These are phyloP conservation scores for Globisporangium okanoganense DNA, from an alignment of 352 stramenopile genomes.

Conservation along the genomic window DNA sequence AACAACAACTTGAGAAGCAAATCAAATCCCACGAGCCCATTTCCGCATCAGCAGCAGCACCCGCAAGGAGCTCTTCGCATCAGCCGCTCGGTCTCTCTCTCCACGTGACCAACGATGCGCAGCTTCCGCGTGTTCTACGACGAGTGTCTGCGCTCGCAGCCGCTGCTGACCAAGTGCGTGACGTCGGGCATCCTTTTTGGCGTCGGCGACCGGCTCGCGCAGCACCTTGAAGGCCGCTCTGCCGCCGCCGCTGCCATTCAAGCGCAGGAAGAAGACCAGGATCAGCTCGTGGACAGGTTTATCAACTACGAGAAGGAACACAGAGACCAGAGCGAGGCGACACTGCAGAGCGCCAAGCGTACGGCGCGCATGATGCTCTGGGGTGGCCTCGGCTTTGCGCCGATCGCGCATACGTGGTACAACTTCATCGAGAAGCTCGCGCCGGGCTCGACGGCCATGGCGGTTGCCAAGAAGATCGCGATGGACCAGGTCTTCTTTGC, in stretches of 20 bases:
- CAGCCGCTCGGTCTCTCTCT: neutral
- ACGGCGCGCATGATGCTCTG: conserved; percentile 79
- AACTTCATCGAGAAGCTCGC: conserved; percentile 65
- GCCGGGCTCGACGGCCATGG: conserved; percentile 20
- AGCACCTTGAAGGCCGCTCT: conserved; percentile 31
- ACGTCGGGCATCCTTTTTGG: conserved; percentile 69
- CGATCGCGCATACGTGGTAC: conserved; percentile 90
- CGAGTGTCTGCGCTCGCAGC: conserved; percentile 37
- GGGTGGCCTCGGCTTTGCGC: conserved; percentile 80
- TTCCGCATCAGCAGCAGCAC: neutral
- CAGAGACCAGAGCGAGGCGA: neutral
- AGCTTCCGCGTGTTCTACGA: conserved; percentile 50
- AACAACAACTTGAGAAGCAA: neutral
- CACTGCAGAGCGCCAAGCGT: conserved; percentile 6
- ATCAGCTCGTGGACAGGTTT: conserved; percentile 3
- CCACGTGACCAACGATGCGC: conserved; percentile 27
- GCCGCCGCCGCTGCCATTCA: neutral
- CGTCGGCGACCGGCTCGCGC: conserved; percentile 55
- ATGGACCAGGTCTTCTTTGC: conserved; percentile 45
- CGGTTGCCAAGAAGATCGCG: conserved; percentile 35
- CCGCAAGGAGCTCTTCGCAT: neutral
- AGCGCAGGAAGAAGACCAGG: neutral
- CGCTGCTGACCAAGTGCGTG: conserved; percentile 66
- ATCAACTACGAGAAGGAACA: conserved; percentile 10
- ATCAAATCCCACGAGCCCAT: neutral